phyloP scores from a whole-genome alignment of 2,329 filamentous ascomycete genomes.

The Trichoderma sp. region DNA sequence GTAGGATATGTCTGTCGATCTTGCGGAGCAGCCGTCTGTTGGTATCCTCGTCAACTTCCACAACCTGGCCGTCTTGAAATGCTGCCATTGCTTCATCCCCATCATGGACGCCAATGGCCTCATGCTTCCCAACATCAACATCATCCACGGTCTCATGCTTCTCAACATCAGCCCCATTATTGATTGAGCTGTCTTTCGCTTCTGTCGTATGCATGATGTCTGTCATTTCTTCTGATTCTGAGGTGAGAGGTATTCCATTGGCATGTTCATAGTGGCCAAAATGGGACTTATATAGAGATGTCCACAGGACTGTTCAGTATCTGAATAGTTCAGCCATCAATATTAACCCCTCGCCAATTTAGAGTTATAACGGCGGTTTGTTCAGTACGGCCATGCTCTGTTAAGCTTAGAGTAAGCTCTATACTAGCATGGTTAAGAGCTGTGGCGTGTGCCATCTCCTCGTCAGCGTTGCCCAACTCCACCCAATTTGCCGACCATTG shows the following conservation, averaged over 20 bases:
- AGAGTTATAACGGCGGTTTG: not conserved
- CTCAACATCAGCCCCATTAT: not conserved
- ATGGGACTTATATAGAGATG: not conserved
- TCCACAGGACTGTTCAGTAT: not conserved
- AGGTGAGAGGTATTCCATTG: not conserved
- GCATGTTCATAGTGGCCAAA: not conserved
- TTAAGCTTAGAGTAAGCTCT: too few species aligned
- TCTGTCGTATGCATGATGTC: not conserved
- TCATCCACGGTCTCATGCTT: not conserved
- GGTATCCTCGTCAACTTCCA: not conserved
- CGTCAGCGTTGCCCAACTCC: not conserved
- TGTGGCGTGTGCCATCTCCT: not conserved
- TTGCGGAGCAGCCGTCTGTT: not conserved
- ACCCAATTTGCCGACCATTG: not conserved
- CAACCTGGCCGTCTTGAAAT: not conserved
- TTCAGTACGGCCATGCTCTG: not conserved
- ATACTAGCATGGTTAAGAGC: not conserved
- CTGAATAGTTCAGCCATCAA: not conserved
- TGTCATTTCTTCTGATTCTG: not conserved
- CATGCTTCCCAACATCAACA: not conserved
- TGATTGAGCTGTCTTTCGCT: not conserved
- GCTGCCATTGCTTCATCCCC: not conserved
- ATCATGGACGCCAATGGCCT: not conserved
- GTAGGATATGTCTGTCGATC: not conserved
- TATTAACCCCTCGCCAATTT: not conserved